Conservation (phyloP, 2,329 filamentous ascomycete genomes). For the Pseudophaeomoniella oleicola region DNA sequence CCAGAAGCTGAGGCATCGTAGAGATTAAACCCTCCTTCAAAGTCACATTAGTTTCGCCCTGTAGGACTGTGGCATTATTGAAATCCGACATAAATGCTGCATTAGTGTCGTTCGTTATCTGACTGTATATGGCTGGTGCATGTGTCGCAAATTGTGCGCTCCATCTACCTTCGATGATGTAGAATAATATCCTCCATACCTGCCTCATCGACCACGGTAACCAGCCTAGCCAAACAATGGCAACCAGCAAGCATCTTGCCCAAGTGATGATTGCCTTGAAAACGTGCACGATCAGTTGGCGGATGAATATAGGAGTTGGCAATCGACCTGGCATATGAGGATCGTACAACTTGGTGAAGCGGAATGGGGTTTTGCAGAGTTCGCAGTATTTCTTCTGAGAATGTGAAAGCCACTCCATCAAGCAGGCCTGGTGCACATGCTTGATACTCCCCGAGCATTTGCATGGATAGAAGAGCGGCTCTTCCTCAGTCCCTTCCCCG, state of each 20-base stretch:
- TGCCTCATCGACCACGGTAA: slow-evolving; percentile 83
- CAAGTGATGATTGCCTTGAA: slow-evolving; percentile 59
- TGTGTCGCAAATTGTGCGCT: slow-evolving; percentile 8
- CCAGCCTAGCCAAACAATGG: slow-evolving; percentile 74
- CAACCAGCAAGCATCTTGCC: slow-evolving; percentile 64
- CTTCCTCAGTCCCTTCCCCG: slow-evolving; percentile 65
- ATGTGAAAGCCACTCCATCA: slow-evolving; percentile 98
- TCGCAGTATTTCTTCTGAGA: slow-evolving; percentile 99
- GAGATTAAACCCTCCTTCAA: background rate
- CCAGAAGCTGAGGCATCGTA: background rate
- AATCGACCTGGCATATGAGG: slow-evolving; percentile 81
- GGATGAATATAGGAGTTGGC: slow-evolving; percentile 66
- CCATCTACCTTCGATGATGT: slow-evolving; percentile 72
- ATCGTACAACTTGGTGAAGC: slow-evolving; percentile 94
- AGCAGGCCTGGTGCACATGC: slow-evolving; percentile 90
- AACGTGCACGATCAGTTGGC: slow-evolving; percentile 61
- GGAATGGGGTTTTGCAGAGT: slow-evolving; percentile 94
- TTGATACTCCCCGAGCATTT: slow-evolving; percentile 99
- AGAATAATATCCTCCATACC: slow-evolving; percentile 88
- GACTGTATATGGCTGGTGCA: background rate
- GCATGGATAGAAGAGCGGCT: slow-evolving; percentile 92
- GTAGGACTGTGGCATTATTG: background rate
- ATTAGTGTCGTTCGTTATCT: background rate
- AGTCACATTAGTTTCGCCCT: background rate
- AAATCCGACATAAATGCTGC: background rate